Conservation (phyloP, 2,329 filamentous ascomycete species). For the Alternaria angustiovoidea region DNA sequence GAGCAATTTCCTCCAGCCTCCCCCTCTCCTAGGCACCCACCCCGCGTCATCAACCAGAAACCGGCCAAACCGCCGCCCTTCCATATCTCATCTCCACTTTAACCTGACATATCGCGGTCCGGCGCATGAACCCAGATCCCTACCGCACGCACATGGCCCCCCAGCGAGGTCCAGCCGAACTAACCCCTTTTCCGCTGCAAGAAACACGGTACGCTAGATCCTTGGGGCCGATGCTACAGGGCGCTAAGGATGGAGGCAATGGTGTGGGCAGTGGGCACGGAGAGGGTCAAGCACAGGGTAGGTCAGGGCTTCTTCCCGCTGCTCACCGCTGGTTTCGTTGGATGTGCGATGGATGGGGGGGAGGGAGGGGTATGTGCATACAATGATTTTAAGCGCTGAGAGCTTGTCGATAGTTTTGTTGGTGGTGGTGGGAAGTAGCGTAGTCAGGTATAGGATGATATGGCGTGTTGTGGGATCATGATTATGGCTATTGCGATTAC, state of each 20-base stretch:
- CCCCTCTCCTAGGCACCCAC: not conserved
- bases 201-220: conserved; percentile 13
- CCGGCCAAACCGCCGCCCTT: not conserved
- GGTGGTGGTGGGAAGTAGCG: not conserved
- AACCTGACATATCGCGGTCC: conserved; percentile 6
- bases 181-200: conserved; percentile 14
- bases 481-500: not conserved
- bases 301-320: conserved; percentile 1
- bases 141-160: conserved; percentile 2
- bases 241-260: conserved; percentile 1
- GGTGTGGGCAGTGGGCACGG: conserved; percentile 3
- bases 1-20: not conserved
- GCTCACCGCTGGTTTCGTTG: conserved; percentile 7
- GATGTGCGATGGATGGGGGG: not conserved
- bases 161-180: conserved; percentile 1
- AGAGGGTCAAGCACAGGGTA: conserved; percentile 6
- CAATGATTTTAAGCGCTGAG: not conserved
- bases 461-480: conserved; percentile 2
- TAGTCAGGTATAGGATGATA: not conserved
- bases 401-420: not conserved
- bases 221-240: conserved; percentile 2
- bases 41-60: conserved; percentile 4
- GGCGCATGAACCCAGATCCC: conserved; percentile 6
- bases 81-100: conserved; percentile 2
- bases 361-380: not conserved